These are phyloP conservation scores for Raphidocelis subcapitata DNA, from an alignment of 139 green algal genomes.

Conservation along the genomic window DNA sequence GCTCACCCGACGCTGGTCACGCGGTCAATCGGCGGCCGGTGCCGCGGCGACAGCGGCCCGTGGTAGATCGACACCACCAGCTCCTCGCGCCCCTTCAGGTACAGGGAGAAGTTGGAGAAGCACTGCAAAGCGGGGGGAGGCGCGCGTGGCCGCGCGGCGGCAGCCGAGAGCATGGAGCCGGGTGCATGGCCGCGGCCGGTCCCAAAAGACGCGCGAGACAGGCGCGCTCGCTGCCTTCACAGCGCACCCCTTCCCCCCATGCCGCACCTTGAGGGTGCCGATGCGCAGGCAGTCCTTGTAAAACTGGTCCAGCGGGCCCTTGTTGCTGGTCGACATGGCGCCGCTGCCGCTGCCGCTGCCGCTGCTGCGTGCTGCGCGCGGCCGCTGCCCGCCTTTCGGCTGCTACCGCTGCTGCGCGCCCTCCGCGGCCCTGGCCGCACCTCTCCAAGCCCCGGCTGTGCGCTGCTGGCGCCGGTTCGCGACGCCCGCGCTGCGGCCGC, in stretches of 20 bases:
- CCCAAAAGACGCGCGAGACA: too few relatives aligned
- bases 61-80: constrained; percentile 55
- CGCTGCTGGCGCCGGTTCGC: too few relatives aligned
- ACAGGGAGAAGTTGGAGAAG: constrained; percentile 58
- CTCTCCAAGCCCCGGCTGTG: too few relatives aligned
- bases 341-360: not conserved
- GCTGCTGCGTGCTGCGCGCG: too few relatives aligned
- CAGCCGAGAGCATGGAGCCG: too few relatives aligned
- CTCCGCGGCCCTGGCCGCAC: too few relatives aligned
- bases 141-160: not conserved
- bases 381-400: not conserved
- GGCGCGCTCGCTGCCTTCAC: too few relatives aligned
- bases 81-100: constrained; percentile 65
- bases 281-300: constrained; percentile 62
- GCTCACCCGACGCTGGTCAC: constrained; percentile 11
- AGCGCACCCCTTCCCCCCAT: too few relatives aligned
- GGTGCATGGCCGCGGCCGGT: too few relatives aligned
- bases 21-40: constrained; percentile 4
- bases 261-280: constrained; percentile 49
- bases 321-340: not conserved
- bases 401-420: not conserved
- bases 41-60: not conserved
- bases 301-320: constrained; percentile 53
- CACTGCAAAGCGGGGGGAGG: constrained; percentile 32
- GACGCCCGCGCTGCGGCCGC: too few relatives aligned